phyloP scores from a whole-genome alignment of 1,284 basidiomycete species.

The Trichosporon faecale region DNA sequence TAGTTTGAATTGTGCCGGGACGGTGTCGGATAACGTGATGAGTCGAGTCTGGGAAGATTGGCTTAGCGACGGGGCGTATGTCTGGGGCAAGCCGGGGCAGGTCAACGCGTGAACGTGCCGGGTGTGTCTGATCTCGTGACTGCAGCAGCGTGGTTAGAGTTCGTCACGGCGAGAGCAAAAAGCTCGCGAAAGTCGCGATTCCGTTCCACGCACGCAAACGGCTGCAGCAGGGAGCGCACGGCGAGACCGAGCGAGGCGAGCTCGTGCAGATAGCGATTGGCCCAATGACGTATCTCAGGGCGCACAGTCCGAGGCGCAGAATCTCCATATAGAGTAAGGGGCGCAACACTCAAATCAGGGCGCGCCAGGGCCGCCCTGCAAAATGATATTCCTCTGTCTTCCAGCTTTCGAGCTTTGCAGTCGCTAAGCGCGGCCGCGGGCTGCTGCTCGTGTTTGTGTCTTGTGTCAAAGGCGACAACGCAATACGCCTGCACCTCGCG shows the following conservation, averaged over 20 bases:
- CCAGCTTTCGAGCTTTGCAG: neutral
- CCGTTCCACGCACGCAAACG: slow-evolving; percentile 9
- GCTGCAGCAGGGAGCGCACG: neutral
- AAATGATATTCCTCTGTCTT: neutral
- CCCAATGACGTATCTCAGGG: neutral
- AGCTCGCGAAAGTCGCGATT: neutral
- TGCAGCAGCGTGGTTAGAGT: neutral
- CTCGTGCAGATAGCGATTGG: neutral
- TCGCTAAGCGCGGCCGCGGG: slow-evolving; percentile 3
- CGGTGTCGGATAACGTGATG: neutral
- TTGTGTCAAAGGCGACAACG: neutral
- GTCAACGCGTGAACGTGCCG: neutral
- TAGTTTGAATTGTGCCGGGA: neutral
- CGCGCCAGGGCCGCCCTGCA: neutral
- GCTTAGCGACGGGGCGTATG: neutral
- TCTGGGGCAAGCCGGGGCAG: neutral
- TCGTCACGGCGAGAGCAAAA: neutral
- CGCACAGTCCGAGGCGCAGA: neutral
- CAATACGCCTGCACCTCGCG: neutral
- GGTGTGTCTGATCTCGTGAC: neutral
- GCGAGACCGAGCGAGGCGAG: neutral
- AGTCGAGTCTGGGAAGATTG: neutral
- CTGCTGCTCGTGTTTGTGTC: neutral
- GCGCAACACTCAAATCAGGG: too few species aligned
- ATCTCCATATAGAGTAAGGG: slow-evolving; percentile 1